Conservation (phyloP, 768 basidiomycete species). For the Hebeloma cylindrosporum region DNA sequence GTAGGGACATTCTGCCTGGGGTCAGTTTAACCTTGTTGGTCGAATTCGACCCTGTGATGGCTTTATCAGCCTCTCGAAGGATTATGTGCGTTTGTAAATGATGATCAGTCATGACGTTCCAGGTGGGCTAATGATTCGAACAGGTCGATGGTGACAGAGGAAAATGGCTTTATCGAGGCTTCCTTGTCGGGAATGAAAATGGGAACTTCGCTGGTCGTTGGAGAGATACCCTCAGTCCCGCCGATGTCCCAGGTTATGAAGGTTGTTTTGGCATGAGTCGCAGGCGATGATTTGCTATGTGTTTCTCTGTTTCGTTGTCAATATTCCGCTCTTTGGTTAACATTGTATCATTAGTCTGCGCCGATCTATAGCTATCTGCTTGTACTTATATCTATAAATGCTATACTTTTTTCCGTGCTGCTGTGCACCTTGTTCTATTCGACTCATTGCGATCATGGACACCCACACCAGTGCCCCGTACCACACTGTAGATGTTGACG, state of each 20-base stretch:
- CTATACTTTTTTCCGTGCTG: no score
- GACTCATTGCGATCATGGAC: no score
- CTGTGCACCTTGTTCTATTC: no score
- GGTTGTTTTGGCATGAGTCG: conserved; percentile 81
- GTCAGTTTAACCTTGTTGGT: conserved; percentile 78
- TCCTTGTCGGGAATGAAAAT: conserved; percentile 66
- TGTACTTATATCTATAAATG: no score
- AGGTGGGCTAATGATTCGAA: conserved; percentile 3
- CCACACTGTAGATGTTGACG: no score
- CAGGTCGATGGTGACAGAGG: conserved; percentile 75
- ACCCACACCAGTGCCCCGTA: no score
- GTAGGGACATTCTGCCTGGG: conserved; percentile 91
- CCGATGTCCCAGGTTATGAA: conserved; percentile 71
- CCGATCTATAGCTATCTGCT: no score
- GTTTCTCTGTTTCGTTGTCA: neutral
- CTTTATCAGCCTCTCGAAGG: conserved; percentile 77
- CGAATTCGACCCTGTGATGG: conserved; percentile 83
- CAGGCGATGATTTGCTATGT: conserved; percentile 42
- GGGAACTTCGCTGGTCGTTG: conserved; percentile 82
- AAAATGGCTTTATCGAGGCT: conserved; percentile 84
- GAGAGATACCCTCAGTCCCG: conserved; percentile 78
- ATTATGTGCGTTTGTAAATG: conserved; percentile 85
- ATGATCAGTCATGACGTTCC: no score
- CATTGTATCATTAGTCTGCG: neutral
- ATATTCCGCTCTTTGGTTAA: neutral